Base-by-base conservation (phyloP, 257 asterid genomes). In the Solanum lycopersicoides region DNA sequence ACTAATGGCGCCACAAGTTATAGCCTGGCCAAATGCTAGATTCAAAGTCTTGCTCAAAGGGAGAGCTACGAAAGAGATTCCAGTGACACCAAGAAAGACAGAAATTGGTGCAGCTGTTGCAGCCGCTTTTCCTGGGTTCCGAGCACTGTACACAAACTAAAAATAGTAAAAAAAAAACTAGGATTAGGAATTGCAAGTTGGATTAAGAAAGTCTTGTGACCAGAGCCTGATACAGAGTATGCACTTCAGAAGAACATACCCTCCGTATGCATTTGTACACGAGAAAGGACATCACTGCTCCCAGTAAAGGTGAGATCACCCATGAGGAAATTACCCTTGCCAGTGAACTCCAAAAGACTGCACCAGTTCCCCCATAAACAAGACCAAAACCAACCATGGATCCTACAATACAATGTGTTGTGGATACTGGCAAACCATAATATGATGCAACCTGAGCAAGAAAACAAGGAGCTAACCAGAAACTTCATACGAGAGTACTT, bases 301-400 rank as follows among this genome's bases (percentile, higher is more conserved):
- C 99, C 28, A 94, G 73, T 83, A 97, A 3, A 86, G 99, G 99
- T 59, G 98, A 95, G 88, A 96, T 84, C 12, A 94, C 97, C 99
- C 99, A 96, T 34, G 99, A 96, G 34, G 94, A 94, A 87, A 95
- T 94, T 41, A 96, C 98, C 88, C 95, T 92, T 76, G 98, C 98
- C 60, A 96, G 86, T 77, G 99, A 96, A 87, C 97, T 94, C 98
- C 99, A 96, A 88, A 97, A 95, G 37, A 97, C 98, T 41, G 99
- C 98, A 50, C 94, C 98, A 6, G 96, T 45, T 60, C 99, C 99
- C 75, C 98, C 98, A 53, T 97, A 97, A 35, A 86, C 98, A 28
- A 97, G 93, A 74, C 98, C 98, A 82, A 97, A 97, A 82, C 98
- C 99, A 69, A 95, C 99, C 99, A 97, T 97, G 34, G 98, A 95